Base-by-base conservation (phyloP, 78 protist species). In the Mantamonas sphyraenae region DNA sequence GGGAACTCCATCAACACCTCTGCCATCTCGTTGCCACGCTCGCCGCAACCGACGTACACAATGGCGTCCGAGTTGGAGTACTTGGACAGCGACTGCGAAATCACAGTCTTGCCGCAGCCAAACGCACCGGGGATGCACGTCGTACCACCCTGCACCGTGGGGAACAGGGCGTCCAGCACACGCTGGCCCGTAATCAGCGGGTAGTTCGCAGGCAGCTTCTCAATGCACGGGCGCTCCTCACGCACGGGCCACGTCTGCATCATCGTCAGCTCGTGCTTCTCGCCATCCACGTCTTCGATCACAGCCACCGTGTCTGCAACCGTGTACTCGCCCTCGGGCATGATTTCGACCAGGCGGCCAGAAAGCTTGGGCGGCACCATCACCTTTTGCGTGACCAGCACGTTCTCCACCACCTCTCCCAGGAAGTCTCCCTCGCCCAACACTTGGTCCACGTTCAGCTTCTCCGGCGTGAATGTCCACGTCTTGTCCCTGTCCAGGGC, bases 21-120 rank as follows among this genome's bases (percentile, higher is more conserved):
- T 26, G 99, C 98, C 99, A 98, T 96, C 76, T 98, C 99, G 80
- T 98, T 98, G 24, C 99, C 99, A 24, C 99, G 90, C 79, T 96
- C 99, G 35, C 99, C 96, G 80, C 96, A 95, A 35, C 99, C 99
- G 87, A 96, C 98, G 88, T 97, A 98, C 55, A 98, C 70, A 64
- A 98, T 94, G n/a, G 86, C 90, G 73, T 98, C 98, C 24, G 98
- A 89, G 91, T 98, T 98, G 64, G 99, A 95, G 90, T 79, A 96
- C 83, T 98, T 98, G 74, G 99, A 94, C 43, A 98, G 95, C 10
- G 99, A 69, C 87, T 98, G 99, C 16, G 98, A 94, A 63, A 98
- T 96, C 47, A 97, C 99, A n/a, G 99, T 97, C 87, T 98, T 98
- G 68, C 99, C 99, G 82, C 99, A 97, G 64, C 99, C 99, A 73